Conservation (phyloP, 257 asterid species). For the Nicotiana obtusifolia region DNA sequence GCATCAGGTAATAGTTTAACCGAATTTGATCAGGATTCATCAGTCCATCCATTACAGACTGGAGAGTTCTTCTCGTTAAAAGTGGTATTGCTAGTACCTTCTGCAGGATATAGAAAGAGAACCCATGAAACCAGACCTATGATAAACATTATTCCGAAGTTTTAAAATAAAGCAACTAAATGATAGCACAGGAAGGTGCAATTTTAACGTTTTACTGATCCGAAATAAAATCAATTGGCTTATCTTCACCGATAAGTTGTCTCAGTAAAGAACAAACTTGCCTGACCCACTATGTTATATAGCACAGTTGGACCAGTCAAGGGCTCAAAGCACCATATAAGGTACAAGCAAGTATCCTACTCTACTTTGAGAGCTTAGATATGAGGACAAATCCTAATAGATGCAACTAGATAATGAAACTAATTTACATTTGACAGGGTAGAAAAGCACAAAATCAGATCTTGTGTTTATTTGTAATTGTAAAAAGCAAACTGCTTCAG, state of each 20-base stretch:
- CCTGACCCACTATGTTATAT: neutral
- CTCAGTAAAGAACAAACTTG: neutral
- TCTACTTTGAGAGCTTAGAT: neutral
- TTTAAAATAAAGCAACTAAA: neutral
- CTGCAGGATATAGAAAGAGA: constrained; percentile 28
- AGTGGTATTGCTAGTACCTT: constrained; percentile 41
- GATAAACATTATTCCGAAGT: neutral
- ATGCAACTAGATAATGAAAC: neutral
- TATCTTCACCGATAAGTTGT: neutral
- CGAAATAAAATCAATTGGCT: neutral
- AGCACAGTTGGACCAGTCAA: neutral
- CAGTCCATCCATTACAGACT: constrained; percentile 29
- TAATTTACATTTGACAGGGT: neutral
- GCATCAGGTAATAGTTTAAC: constrained; percentile 46
- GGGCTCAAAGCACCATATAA: neutral
- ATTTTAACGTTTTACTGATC: neutral
- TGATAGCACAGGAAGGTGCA: neutral
- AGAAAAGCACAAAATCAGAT: neutral
- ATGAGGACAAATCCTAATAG: neutral
- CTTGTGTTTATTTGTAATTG: neutral
- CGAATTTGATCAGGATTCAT: constrained; percentile 49
- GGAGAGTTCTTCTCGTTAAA: constrained; percentile 28
- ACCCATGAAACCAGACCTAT: neutral
- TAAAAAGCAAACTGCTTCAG: neutral
- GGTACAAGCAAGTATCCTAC: neutral